Conservation (phyloP, 169 alveolate genomes). For the Plasmodium coatneyi region DNA sequence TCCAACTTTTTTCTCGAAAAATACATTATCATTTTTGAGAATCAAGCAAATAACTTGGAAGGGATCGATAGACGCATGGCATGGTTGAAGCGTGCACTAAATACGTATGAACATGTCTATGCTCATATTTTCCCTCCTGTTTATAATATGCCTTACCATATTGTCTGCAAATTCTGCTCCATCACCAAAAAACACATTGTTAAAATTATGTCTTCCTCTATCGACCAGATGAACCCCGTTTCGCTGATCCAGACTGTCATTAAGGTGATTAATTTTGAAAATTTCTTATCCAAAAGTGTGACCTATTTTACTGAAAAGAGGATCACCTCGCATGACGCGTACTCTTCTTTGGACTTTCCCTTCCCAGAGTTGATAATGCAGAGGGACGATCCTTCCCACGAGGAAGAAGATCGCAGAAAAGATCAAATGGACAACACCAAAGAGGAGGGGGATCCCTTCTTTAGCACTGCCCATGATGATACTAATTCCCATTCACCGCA, state of each 20-base stretch:
- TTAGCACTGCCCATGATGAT: neutral
- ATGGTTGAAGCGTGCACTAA: slow-evolving; percentile 55
- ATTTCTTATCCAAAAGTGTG: slow-evolving; percentile 35
- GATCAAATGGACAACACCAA: neutral
- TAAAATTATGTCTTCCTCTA: slow-evolving; percentile 61
- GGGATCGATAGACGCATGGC: slow-evolving; percentile 65
- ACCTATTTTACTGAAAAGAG: neutral
- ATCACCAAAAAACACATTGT: slow-evolving; percentile 51
- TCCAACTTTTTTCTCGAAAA: slow-evolving; percentile 59
- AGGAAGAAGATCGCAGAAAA: neutral
- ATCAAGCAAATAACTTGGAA: slow-evolving; percentile 65
- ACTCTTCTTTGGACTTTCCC: slow-evolving; percentile 32
- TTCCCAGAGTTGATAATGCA: slow-evolving; percentile 46
- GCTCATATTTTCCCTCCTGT: slow-evolving; percentile 32
- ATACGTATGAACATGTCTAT: slow-evolving; percentile 62
- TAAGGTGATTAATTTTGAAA: slow-evolving; percentile 65
- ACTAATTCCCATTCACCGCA: neutral
- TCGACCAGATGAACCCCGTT: slow-evolving; percentile 41
- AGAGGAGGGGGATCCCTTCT: neutral
- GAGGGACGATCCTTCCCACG: neutral
- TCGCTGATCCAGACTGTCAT: slow-evolving; percentile 57
- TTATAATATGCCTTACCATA: slow-evolving; percentile 47
- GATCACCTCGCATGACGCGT: neutral
- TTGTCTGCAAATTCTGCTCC: slow-evolving; percentile 47
- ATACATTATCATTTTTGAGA: slow-evolving; percentile 33